phyloP scores from a whole-genome alignment of 306 rosid genomes.

The Benincasa hispida region DNA sequence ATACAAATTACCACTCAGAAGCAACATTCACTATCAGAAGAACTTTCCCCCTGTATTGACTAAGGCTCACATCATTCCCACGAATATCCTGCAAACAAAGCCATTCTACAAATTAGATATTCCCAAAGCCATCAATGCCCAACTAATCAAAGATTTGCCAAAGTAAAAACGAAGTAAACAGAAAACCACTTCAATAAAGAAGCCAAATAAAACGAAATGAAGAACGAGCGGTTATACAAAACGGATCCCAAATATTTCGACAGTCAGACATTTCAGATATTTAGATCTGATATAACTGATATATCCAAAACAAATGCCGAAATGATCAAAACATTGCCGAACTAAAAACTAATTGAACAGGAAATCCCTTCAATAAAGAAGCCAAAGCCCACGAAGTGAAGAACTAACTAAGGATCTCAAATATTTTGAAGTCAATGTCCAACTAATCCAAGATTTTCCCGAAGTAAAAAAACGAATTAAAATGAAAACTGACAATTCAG shows the following conservation, averaged over 20 bases:
- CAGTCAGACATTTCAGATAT: background rate
- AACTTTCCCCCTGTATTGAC: conserved; percentile 60
- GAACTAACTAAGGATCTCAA: background rate
- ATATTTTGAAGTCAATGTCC: background rate
- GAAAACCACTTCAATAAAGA: background rate
- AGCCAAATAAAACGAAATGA: background rate
- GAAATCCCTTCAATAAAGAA: background rate
- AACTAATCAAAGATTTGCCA: background rate
- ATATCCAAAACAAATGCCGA: background rate
- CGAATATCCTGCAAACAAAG: conserved; percentile 51
- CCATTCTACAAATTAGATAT: conserved; percentile 1
- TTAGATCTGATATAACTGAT: background rate
- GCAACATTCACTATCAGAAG: conserved; percentile 83
- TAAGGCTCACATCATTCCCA: conserved; percentile 62
- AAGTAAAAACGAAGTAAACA: background rate
- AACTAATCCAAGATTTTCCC: background rate
- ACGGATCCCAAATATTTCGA: background rate
- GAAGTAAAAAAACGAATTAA: background rate
- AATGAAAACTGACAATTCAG: background rate
- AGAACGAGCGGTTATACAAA: background rate
- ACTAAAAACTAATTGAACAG: background rate
- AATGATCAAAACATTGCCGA: background rate
- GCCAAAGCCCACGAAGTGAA: background rate
- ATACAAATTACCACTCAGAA: conserved; percentile 53
- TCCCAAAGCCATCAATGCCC: background rate